Evolutionary conservation across 768 basidiomycete genomes (phyloP).

Genomic region (Pleurotus tuber-regium): DNA sequence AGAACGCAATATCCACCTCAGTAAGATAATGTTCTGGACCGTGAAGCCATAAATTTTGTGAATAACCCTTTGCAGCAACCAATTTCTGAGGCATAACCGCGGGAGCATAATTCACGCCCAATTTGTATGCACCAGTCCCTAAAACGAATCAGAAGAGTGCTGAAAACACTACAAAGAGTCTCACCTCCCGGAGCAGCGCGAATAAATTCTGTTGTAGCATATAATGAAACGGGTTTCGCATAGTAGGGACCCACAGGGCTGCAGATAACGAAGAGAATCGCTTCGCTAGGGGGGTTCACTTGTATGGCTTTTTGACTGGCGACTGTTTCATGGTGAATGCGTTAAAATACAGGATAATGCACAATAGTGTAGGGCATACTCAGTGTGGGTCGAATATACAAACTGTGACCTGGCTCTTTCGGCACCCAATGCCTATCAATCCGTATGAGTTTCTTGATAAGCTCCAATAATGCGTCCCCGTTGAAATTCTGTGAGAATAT

Average conservation of each 20-base stretch:
- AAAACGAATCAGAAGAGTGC: too few species aligned
- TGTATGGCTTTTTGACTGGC: constrained; percentile 72
- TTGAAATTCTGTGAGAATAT: constrained; percentile 62
- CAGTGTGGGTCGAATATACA: constrained; percentile 87
- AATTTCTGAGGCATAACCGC: constrained; percentile 81
- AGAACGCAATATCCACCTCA: constrained; percentile 29
- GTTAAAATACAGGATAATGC: neutral
- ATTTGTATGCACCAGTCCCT: constrained; percentile 87
- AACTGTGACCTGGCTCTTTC: constrained; percentile 78
- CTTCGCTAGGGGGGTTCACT: constrained; percentile 74
- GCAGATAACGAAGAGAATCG: constrained; percentile 82
- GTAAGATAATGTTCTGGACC: constrained; percentile 63
- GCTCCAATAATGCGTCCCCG: constrained; percentile 66
- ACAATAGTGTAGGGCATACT: constrained; percentile 40
- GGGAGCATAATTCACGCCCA: constrained; percentile 88
- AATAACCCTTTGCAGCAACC: constrained; percentile 75
- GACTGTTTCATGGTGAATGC: constrained; percentile 44
- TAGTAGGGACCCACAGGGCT: constrained; percentile 87
- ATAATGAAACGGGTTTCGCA: constrained; percentile 84
- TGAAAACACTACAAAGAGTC: too few species aligned
- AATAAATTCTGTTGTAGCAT: constrained; percentile 80
- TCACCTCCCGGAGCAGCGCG: constrained; percentile 85
- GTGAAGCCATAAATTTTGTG: constrained; percentile 88
- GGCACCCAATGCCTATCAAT: constrained; percentile 93
- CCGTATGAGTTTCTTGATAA: constrained; percentile 84